Evolutionary conservation across 495 filamentous ascomycete species (phyloP), one percentile per base, ranked within the genome.

Genomic region (Penicillium arizonense): DNA sequence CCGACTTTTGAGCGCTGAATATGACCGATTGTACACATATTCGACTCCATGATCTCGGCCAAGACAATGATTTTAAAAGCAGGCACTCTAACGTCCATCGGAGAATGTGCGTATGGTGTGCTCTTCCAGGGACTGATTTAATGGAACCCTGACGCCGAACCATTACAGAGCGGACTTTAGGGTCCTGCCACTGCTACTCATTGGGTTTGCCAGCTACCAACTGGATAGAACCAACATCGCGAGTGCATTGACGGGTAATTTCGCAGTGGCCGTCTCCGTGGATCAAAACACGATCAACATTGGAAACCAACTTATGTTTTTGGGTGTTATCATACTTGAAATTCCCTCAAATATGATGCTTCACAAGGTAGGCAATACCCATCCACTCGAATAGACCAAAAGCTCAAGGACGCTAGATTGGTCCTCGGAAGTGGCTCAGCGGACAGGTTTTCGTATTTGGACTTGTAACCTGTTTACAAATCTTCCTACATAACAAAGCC

Each of bases 271-370:
- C 23, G 69, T 81, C 12, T 69, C 67, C 1, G 70, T 82, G 32
- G 61, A 67, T 33, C 77, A 80, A 44, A 73, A 74, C 44, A 76
- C 79, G 38, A 77, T 82, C 52, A 84, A 84, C 28, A 55, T 79
- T 21, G 81, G 81, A 5, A 76, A 78, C 21, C 75, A 78, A 58
- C 56, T 84, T 9, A 70, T 84, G 42, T 77, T 75, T 11, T 52
- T 78, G 13, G 79, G 81, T 1, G 77, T 83, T 5, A 74, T 82
- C 7, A 28, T 78, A 5, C 59, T 82, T 1, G 81, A 83, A 51
- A 78, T 84, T 4, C 78, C 79, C 0, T 77, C 71, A 30, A 82
- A 82, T 61, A 51, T 82, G 4, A 34, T 81, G 2, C 58, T 70
- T 0, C 61, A 68, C 21, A 50, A 37, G 26, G 63, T 66, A 42